Evolutionary conservation across 2,329 filamentous ascomycete species (phyloP).

Genomic region (Tolypocladium paradoxum): DNA sequence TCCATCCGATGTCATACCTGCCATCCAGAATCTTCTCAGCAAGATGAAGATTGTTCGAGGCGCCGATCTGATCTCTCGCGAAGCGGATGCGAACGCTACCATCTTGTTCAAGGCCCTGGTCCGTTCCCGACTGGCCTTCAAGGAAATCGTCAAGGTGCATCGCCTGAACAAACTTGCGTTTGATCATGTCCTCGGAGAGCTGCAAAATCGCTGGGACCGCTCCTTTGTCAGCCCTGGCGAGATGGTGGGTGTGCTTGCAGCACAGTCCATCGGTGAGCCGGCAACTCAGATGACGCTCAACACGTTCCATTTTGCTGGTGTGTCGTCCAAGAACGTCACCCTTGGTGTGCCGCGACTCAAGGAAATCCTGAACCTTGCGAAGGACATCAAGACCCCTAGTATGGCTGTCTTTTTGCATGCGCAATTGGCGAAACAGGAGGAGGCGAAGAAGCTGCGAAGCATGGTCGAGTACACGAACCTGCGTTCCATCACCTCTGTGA

Average conservation of each 20-base stretch:
- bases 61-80: constrained; percentile 65
- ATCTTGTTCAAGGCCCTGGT: constrained; percentile 87
- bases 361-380: constrained; percentile 96
- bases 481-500: constrained; percentile 79
- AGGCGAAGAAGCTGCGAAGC: constrained; percentile 77
- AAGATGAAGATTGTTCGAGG: constrained; percentile 80
- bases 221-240: constrained; percentile 85
- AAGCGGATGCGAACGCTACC: constrained; percentile 83
- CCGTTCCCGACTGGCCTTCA: constrained; percentile 83
- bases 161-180: constrained; percentile 85
- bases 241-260: constrained; percentile 96
- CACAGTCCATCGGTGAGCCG: constrained; percentile 96
- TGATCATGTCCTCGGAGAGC: constrained; percentile 80
- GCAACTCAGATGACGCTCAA: constrained; percentile 99
- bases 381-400: constrained; percentile 95
- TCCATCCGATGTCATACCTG: constrained; percentile 75
- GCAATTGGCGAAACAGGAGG: constrained; percentile 57
- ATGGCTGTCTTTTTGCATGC: constrained; percentile 83
- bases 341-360: constrained; percentile 98
- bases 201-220: constrained; percentile 79
- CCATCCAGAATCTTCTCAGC: constrained; percentile 63
- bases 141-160: constrained; percentile 78
- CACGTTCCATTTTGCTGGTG: constrained; percentile 99
- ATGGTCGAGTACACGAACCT: constrained; percentile 90
- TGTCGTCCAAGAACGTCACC: constrained; percentile 98